These are phyloP conservation scores for Aphanomyces astaci DNA, from an alignment of 352 stramenopile species.

Conservation along the genomic window DNA sequence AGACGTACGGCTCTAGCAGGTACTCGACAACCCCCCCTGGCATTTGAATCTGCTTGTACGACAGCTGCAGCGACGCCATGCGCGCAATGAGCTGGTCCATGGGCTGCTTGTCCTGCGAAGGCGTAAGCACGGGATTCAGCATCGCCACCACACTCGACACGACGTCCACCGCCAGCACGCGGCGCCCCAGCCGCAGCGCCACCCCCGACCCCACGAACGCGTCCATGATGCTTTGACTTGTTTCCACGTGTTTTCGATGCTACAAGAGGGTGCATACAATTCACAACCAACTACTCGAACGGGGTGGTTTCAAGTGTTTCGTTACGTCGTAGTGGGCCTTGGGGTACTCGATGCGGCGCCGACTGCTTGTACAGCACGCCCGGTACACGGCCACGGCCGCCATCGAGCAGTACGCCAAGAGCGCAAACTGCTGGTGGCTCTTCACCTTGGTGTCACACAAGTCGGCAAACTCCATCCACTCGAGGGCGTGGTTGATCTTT, in stretches of 20 bases:
- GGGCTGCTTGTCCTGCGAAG: conserved; percentile 59
- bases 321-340: conserved; percentile 45
- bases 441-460: conserved; percentile 52
- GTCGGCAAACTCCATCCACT: conserved; percentile 79
- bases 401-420: conserved; percentile 61
- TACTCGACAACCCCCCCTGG: conserved; percentile 67
- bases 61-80: conserved; percentile 70
- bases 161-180: conserved; percentile 61
- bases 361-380: conserved; percentile 65
- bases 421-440: conserved; percentile 62
- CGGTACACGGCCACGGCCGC: conserved; percentile 57
- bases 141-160: conserved; percentile 61
- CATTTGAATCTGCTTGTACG: conserved; percentile 59
- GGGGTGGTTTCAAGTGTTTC: no score
- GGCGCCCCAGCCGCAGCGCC: conserved; percentile 48
- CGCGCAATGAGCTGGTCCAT: conserved; percentile 61
- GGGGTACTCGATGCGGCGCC: conserved; percentile 65
- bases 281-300: no score
- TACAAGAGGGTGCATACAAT: neutral
- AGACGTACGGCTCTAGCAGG: conserved; percentile 64
- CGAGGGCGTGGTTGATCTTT: conserved; percentile 69
- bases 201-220: conserved; percentile 51
- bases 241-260: conserved; percentile 45
- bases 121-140: conserved; percentile 52
- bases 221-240: conserved; percentile 55